Evolutionary conservation across 108 stramenopile genomes (phyloP).

Genomic region (Nannochloropsis gaditana): DNA sequence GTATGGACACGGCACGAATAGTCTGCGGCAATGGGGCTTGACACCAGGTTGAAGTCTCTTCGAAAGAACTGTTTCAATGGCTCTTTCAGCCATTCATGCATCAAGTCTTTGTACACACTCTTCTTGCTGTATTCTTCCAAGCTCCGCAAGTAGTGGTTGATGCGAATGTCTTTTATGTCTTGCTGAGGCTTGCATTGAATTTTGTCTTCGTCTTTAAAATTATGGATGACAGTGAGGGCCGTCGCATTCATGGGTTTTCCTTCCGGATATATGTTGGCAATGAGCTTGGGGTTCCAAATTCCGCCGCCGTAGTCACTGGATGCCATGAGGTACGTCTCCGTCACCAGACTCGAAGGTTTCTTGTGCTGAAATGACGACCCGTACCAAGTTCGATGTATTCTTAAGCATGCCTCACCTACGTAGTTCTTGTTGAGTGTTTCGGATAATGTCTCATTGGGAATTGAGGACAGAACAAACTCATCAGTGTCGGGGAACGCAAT

Average conservation of each 20-base stretch:
- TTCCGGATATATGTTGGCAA: not conserved
- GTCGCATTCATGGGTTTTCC: not conserved
- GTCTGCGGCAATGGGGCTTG: not conserved
- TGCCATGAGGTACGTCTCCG: not conserved
- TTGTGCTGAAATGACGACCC: not conserved
- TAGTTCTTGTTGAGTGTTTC: not conserved
- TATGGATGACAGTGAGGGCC: not conserved
- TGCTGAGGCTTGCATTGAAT: not conserved
- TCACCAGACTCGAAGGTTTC: not conserved
- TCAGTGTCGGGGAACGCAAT: not conserved
- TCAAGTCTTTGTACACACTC: not conserved
- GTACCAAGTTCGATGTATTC: not conserved
- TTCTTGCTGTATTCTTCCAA: not conserved
- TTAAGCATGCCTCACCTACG: conserved; percentile 5
- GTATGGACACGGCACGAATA: not conserved
- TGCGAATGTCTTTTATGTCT: not conserved
- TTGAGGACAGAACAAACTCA: not conserved
- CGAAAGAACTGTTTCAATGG: conserved; percentile 6
- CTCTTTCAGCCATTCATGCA: not conserved
- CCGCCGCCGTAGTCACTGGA: not conserved
- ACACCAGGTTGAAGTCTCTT: not conserved
- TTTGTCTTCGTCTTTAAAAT: not conserved
- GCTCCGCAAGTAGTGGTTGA: not conserved
- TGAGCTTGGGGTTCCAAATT: not conserved
- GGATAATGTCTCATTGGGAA: not conserved